phyloP scores from a whole-genome alignment of 768 basidiomycete genomes.

The Russula lepida region DNA sequence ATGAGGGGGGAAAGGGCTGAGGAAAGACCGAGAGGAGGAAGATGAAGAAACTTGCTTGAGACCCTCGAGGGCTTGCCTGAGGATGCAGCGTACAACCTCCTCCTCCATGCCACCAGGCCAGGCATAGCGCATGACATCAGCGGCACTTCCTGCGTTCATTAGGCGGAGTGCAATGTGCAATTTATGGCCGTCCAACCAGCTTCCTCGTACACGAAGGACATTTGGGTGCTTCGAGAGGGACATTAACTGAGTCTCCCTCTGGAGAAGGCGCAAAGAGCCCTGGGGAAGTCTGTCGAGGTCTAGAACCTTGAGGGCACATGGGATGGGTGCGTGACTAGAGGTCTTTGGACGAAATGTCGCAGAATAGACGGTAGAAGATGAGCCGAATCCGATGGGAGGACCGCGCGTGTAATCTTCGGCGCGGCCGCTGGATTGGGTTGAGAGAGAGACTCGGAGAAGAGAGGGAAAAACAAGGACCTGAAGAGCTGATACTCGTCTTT shows the following conservation, averaged over 20 bases:
- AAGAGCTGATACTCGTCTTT: slow-evolving; percentile 77
- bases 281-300: slow-evolving; percentile 76
- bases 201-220: slow-evolving; percentile 82
- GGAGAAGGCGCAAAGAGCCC: slow-evolving; percentile 60
- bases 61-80: slow-evolving; percentile 83
- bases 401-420: slow-evolving; percentile 68
- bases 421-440: slow-evolving; percentile 43
- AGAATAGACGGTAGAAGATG: slow-evolving; percentile 84
- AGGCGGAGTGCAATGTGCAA: slow-evolving; percentile 81
- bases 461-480: slow-evolving; percentile 39
- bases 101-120: slow-evolving; percentile 91
- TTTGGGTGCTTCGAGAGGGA: slow-evolving; percentile 90
- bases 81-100: slow-evolving; percentile 75
- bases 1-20: neutral
- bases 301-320: slow-evolving; percentile 83
- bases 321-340: slow-evolving; percentile 31
- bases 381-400: slow-evolving; percentile 78
- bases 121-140: slow-evolving; percentile 76
- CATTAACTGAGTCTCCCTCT: slow-evolving; percentile 86
- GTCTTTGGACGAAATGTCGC: slow-evolving; percentile 50
- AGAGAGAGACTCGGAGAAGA: neutral
- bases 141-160: slow-evolving; percentile 83
- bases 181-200: slow-evolving; percentile 79
- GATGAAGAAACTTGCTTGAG: slow-evolving; percentile 49
- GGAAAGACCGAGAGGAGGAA: slow-evolving; percentile 13